Evolutionary conservation across 345 rosid genomes (phyloP), one percentile per base, ranked within the genome.

Genomic region (Microthlaspi erraticum): DNA sequence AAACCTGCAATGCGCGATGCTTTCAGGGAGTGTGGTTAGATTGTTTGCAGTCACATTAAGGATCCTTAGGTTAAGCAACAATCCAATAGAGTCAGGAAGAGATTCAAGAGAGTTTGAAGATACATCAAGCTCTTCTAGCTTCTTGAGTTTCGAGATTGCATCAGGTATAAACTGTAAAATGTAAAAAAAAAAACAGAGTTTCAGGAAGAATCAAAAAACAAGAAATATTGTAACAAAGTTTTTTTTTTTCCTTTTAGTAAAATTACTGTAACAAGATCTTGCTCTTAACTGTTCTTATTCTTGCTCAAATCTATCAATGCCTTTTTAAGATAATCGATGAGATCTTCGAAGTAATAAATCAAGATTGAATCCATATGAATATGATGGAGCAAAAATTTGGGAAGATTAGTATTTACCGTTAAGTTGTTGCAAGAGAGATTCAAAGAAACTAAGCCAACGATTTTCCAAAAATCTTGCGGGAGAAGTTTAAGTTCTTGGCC

Each of bases 31-130:
- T 11, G 81, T 41, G 18, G 74, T 87, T 34, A 94, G 81, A 83
- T 88, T 89, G 86, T 94, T 94, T 41, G 79, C 51, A 0, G 82
- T 79, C 31, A 85, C 86, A 63, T 92, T 78, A 10, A 94, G 82
- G 62, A 81, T 58, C 76, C 75, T 91, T 76, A 92, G 79, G 77
- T 83, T 89, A 34, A 74, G 64, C 49, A 94, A 80, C 80, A 87
- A 74, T 56, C 99, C 96, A 74, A 92, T 78, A 12, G 97, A 88
- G 70, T 90, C 96, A 0, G 99, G 98, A 18, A 95, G 84, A 7
- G 79, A 76, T 54, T 75, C 76, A 58, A 90, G 42, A 17, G 85
- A 83, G 73, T 90, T 95, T 26, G 92, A 84, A 73, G 96, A 87
- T 57, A 83, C 81, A 65, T 87, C 79, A 33, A 95, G 88, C 76